Base-by-base conservation (phyloP, 345 rosid species). In the Conringia planisiliqua region DNA sequence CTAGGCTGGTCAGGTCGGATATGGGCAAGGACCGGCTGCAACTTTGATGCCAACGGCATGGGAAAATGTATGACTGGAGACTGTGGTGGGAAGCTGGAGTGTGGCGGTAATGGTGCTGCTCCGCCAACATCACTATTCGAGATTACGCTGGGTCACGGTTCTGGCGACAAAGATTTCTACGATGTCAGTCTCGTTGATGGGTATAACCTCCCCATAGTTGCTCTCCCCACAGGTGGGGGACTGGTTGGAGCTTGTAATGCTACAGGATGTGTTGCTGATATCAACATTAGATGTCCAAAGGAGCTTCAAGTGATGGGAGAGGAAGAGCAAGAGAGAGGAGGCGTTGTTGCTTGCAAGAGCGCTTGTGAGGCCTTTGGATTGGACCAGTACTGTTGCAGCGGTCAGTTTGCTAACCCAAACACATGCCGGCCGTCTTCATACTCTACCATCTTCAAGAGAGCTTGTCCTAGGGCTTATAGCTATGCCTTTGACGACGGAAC, bases 1-100 rank as follows among this genome's bases (percentile, higher is more conserved):
- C 86, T 89, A 7, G 93, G 91, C 27, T 95, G 99, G 97, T 92
- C 97, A 3, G 99, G 93, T 30, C 84, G 97, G 66, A 83, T 95
- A 13, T 91, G 96, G 97, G 97, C 90, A 4, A 89, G 99, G 66
- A 95, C 92, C 0, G 92, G 95, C 16, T 90, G 99, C 86, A 82
- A 59, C 7, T 90, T 92, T 44, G 89, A 91, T 16, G 85, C 59
- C 38, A 73, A 74, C 1, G 93, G 97, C 4, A 55, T 27, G 1
- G 97, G 97, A 4, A 66, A 80, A 5, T 95, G 97, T 82, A 87
- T 71, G 64, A 91, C 97, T 0, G 97, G 96, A 4, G 96, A 92
- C 52, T 92, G 96, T 4, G 97, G 91, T 1, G 96, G 97, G 7
- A 85, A 82, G 74, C 83, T 95, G 13, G 87, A 87, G 80, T 91